Evolutionary conservation across 1,284 basidiomycete species (phyloP), one percentile per base, ranked within the genome.

Genomic region (Psilocybe mexicana): DNA sequence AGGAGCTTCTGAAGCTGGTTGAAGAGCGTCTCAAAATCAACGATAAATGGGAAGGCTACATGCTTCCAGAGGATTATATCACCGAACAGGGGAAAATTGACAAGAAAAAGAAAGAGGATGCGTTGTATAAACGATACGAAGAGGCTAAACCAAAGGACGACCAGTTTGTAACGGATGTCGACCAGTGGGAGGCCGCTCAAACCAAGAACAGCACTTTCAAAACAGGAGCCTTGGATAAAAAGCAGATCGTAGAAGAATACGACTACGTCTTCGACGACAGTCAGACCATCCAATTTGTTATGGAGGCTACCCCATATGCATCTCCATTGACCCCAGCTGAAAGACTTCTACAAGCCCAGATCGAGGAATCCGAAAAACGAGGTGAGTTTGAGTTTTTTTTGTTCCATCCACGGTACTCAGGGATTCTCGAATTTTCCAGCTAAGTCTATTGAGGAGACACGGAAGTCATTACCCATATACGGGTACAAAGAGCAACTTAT

Each of bases 31-130:
- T 95, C 61, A 89, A 87, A 69, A 97, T 99, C 61, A 93, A 95
- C 70, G 95, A 97, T 76, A 92, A 93, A 62, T 93, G 84, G 73
- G 95, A 97, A 61, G 95, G 95, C 3, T 98, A 98, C 68, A 90
- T 91, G 76, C 82, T 97, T 40, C 96, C 95, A 0, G 95, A 97
- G 66, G 96, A 99, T 75, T 99, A 99, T 70, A 84, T 98, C 67
- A 99, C 96, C 0, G 96, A 98, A 69, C 94, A 98, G 72, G 97
- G 97, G n/a, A 96, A 95, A 73, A 92, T 99, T 61, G 96, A 99
- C 81, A 90, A 88, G 74, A 96, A 97, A 78, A 96, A 94, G 76
- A 96, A 98, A 71, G 88, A 96, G 70, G 90, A 92, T 65, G 95
- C 93, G 0, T 75, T 99, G 51, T 98, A 98, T 71, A 87, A 94